A percentile compares a stretch with the other conserved stretches of the same genome.
These are phyloP conservation scores for Chrysochromulina tobinii DNA, from an alignment of 78 protist genomes.

Conservation along the genomic window DNA sequence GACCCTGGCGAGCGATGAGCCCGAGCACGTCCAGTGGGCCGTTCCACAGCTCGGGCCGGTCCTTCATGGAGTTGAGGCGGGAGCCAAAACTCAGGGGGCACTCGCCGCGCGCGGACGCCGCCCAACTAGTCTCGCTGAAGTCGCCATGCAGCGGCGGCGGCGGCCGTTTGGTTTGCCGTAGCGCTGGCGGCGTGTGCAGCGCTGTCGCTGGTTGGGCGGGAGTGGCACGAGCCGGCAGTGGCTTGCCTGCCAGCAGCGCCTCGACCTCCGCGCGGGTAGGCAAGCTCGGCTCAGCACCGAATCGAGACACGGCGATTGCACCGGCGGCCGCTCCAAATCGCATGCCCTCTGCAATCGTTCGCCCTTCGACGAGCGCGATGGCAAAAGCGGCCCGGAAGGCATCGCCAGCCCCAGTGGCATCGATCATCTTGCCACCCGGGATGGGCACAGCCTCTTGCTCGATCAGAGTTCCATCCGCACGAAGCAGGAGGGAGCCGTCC, in stretches of 20 bases:
- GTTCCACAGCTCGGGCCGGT: background rate
- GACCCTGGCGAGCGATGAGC: slow-evolving; percentile 23
- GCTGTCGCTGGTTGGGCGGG: background rate
- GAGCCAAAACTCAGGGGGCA: slow-evolving; percentile 23
- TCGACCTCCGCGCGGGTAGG: background rate
- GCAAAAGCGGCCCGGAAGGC: slow-evolving; percentile 27
- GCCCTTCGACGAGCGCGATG: background rate
- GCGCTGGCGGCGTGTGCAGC: background rate
- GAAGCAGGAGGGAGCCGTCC: background rate
- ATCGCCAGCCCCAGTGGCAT: slow-evolving; percentile 32
- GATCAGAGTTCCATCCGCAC: background rate
- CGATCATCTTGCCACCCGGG: slow-evolving; percentile 15
- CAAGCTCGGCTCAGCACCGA: background rate
- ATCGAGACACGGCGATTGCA: background rate
- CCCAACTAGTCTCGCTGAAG: too few species aligned
- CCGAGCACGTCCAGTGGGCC: background rate
- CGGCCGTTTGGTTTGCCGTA: background rate
- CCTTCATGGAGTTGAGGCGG: slow-evolving; percentile 46
- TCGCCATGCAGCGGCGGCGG: background rate
- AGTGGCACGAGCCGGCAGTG: background rate
- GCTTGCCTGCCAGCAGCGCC: background rate
- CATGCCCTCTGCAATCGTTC: background rate
- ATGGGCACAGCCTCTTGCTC: background rate
- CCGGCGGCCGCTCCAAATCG: slow-evolving; percentile 8
- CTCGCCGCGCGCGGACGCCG: background rate